Percentiles rank a stretch among this genome's conserved stretches.
Conservation (phyloP, 2,329 filamentous ascomycete species). For the Acrodontium crateriforme region DNA sequence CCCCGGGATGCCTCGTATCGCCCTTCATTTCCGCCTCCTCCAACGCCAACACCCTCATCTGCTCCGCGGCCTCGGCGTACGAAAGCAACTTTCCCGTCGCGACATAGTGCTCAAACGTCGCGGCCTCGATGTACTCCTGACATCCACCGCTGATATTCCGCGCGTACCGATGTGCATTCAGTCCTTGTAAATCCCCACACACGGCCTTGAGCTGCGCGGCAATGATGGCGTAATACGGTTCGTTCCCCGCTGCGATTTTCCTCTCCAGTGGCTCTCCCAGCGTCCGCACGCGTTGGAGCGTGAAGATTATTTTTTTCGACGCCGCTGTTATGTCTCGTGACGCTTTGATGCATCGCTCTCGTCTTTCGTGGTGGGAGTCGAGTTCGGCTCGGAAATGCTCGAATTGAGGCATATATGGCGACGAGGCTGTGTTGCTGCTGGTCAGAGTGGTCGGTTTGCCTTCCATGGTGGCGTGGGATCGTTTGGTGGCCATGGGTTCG, state of each 20-base stretch:
- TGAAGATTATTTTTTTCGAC: constrained; percentile 97
- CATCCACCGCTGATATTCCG: constrained; percentile 64
- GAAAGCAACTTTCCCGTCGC: constrained; percentile 61
- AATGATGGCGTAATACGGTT: constrained; percentile 58
- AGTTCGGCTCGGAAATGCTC: constrained; percentile 73
- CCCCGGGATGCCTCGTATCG: too few relatives aligned
- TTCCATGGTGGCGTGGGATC: constrained; percentile 6
- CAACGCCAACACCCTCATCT: neutral
- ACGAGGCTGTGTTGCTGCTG: constrained; percentile 24
- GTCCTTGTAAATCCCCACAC: constrained; percentile 56
- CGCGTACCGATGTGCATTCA: constrained; percentile 74
- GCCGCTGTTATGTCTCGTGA: constrained; percentile 84
- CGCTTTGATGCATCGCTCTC: constrained; percentile 79
- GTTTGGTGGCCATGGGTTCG: constrained; percentile 5
- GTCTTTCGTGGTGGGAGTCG: constrained; percentile 85
- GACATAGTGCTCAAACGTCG: constrained; percentile 82
- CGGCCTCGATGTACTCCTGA: constrained; percentile 88
- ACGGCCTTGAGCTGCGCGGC: constrained; percentile 52
- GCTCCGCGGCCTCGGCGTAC: constrained; percentile 41
- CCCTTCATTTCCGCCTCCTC: neutral
- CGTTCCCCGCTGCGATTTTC: constrained; percentile 56
- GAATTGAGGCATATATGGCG: constrained; percentile 56
- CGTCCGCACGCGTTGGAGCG: constrained; percentile 59
- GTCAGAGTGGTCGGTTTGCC: constrained; percentile 2
- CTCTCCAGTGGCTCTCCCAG: constrained; percentile 48